Percentiles rank a stretch among this genome's conserved stretches.
These are phyloP conservation scores for Paecilomyces sp. DNA, from an alignment of 2,329 filamentous ascomycete species.

Conservation along the genomic window DNA sequence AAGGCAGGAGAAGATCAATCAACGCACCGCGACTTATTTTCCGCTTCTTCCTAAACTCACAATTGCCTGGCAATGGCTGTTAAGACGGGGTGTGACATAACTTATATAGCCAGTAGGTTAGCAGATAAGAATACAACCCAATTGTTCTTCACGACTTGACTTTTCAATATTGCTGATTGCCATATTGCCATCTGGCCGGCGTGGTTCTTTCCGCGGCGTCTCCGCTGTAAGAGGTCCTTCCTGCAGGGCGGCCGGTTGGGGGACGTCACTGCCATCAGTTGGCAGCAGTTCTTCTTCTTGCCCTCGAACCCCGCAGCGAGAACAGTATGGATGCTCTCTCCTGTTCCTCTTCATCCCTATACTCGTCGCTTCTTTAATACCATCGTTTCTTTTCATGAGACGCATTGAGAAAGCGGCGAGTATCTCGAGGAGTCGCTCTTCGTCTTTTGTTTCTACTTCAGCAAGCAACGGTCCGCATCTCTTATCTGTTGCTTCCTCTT, in stretches of 20 bases:
- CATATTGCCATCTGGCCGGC: neutral
- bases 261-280: neutral
- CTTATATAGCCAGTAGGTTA: conserved; percentile 7
- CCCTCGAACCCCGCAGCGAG: neutral
- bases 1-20: conserved; percentile 59
- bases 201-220: conserved; percentile 1
- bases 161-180: neutral
- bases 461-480: conserved; percentile 13
- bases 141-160: neutral
- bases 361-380: conserved; percentile 16
- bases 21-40: conserved; percentile 32
- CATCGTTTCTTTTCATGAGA: conserved; percentile 7
- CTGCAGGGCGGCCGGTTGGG: neutral
- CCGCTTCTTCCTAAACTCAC: conserved; percentile 24
- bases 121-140: neutral
- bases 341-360: conserved; percentile 2
- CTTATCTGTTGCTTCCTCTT: conserved; percentile 18
- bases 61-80: conserved; percentile 26
- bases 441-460: conserved; percentile 14
- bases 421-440: conserved; percentile 12
- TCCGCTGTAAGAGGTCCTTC: conserved; percentile 1
- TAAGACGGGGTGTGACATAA: conserved; percentile 35
- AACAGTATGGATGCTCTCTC: neutral
- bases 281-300: neutral
- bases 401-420: conserved; percentile 7